These are phyloP conservation scores for Lachnellula cervina DNA, from an alignment of 2,329 filamentous ascomycete species.

Conservation along the genomic window DNA sequence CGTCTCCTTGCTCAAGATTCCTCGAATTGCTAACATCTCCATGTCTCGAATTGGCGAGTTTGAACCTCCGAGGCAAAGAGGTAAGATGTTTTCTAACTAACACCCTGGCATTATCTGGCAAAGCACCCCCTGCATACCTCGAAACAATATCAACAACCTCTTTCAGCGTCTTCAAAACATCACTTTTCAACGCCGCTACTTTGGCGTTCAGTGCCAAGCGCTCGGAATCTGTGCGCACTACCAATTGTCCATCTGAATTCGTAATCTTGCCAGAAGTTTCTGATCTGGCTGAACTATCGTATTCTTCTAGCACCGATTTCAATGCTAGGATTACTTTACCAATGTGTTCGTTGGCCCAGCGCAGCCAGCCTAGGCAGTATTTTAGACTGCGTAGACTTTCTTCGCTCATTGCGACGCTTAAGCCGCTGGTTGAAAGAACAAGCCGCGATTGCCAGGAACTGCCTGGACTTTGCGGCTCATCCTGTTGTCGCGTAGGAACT, in stretches of 20 bases:
- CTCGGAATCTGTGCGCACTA: constrained; percentile 26
- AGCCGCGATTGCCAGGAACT: constrained; percentile 73
- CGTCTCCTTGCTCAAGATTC: constrained; percentile 38
- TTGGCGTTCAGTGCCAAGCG: constrained; percentile 25
- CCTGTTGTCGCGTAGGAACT: constrained; percentile 30
- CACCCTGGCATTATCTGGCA: constrained; percentile 81
- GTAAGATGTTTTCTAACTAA: constrained; percentile 81
- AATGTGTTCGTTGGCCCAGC: constrained; percentile 77
- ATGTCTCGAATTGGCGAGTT: constrained; percentile 55
- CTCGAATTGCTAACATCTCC: constrained; percentile 28
- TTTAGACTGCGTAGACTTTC: constrained; percentile 79
- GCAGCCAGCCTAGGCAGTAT: constrained; percentile 76
- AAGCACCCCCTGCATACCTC: constrained; percentile 82
- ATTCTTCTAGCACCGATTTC: constrained; percentile 73
- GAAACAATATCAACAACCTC: constrained; percentile 80
- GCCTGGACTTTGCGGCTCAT: constrained; percentile 24
- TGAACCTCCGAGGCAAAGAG: constrained; percentile 78
- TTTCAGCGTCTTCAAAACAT: constrained; percentile 74
- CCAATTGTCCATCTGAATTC: constrained; percentile 16
- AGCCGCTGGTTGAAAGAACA: constrained; percentile 83
- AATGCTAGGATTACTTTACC: constrained; percentile 69
- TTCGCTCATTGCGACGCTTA: constrained; percentile 87
- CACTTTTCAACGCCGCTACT: constrained; percentile 63
- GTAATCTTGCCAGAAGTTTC: constrained; percentile 29
- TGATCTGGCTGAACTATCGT: constrained; percentile 51